Percentiles rank a stretch among this genome's conserved stretches.
phyloP scores from a whole-genome alignment of 164 flowering plant genomes.

The Umbellularia californica region DNA sequence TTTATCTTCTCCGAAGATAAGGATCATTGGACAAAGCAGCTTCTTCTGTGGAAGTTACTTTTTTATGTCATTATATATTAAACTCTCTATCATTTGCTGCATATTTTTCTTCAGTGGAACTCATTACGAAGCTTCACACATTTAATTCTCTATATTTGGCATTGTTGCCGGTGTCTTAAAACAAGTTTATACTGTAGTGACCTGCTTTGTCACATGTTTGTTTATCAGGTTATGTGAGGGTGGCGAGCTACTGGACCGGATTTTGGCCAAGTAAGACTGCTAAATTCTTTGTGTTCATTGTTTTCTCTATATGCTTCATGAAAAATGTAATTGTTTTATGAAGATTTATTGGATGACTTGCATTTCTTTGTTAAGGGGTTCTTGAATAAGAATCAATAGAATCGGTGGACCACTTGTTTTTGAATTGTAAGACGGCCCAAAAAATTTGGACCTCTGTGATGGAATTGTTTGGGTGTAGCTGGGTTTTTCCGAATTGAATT shows the following conservation, averaged over 20 bases:
- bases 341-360: not conserved
- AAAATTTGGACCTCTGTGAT: too few species aligned
- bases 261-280: constrained; percentile 78
- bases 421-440: too few species aligned
- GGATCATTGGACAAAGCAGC: too few species aligned
- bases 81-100: too few species aligned
- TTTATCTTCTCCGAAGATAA: too few species aligned
- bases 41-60: too few species aligned
- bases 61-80: too few species aligned
- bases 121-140: not conserved
- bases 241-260: constrained; percentile 92
- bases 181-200: not conserved
- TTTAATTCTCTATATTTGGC: not conserved
- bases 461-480: too few species aligned
- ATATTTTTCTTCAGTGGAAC: too few species aligned
- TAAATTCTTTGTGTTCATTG: not conserved
- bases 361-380: not conserved
- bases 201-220: not conserved
- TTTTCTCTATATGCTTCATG: not conserved
- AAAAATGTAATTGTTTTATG: not conserved
- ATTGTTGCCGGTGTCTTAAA: not conserved
- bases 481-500: too few species aligned
- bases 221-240: constrained; percentile 90
- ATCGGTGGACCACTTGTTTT: too few species aligned
- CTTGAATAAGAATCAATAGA: too few species aligned